Conservation (phyloP, 768 basidiomycete genomes). For the Tricholoma saponaceum region DNA sequence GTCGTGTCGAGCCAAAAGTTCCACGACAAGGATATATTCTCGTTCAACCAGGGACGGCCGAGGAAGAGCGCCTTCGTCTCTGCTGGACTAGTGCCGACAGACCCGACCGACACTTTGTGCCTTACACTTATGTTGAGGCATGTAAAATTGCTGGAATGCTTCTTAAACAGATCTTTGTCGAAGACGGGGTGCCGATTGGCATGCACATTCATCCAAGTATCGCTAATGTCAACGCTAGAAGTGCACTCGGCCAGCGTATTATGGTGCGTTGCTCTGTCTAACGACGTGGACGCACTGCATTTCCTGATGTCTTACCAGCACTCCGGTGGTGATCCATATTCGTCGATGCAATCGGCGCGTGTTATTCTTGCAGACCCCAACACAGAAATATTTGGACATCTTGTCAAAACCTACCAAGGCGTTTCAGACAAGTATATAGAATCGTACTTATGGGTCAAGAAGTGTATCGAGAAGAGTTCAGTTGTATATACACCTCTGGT, state of each 20-base stretch:
- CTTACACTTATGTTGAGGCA: constrained; percentile 79
- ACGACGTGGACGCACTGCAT: neutral
- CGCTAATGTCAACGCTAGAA: constrained; percentile 70
- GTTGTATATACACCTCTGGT: constrained; percentile 70
- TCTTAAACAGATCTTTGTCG: constrained; percentile 71
- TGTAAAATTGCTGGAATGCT: constrained; percentile 76
- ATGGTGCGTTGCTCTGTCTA: constrained; percentile 39
- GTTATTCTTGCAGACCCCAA: constrained; percentile 80
- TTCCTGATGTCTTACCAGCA: constrained; percentile 41
- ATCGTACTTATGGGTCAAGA: constrained; percentile 80
- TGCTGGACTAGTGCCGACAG: constrained; percentile 70
- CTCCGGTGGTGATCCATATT: constrained; percentile 75
- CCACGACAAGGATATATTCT: constrained; percentile 75
- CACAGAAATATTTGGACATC: constrained; percentile 69
- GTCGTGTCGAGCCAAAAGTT: constrained; percentile 73
- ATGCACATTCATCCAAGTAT: constrained; percentile 84
- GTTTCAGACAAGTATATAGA: constrained; percentile 73
- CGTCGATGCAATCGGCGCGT: constrained; percentile 64
- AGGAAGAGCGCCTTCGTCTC: constrained; percentile 70
- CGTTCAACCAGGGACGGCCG: constrained; percentile 60
- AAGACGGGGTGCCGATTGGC: constrained; percentile 57
- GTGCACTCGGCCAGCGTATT: constrained; percentile 63
- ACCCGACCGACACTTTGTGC: constrained; percentile 75
- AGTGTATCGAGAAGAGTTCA: constrained; percentile 67
- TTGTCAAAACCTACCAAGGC: constrained; percentile 69